These are phyloP conservation scores for Giardia duodenalis DNA, from an alignment of 208 protist genomes.

Conservation along the genomic window DNA sequence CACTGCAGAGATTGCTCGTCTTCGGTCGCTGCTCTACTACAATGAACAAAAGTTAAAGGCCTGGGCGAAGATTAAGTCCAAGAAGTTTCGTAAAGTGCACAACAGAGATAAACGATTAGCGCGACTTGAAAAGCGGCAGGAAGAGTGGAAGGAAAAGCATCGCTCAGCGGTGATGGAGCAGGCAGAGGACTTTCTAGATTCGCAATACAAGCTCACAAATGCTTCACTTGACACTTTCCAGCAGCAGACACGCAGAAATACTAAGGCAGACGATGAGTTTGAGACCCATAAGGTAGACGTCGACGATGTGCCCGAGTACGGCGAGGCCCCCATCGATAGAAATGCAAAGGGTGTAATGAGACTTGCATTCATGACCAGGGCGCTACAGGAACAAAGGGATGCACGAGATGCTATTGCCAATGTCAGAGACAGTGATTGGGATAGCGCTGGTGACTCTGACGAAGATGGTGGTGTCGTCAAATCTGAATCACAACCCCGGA, in stretches of 20 bases:
- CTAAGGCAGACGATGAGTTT: too few relatives aligned
- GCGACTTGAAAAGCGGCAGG: neutral
- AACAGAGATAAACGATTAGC: neutral
- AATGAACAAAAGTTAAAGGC: neutral
- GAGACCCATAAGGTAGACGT: neutral
- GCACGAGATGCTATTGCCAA: too few relatives aligned
- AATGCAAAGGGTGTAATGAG: neutral
- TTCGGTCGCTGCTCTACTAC: neutral
- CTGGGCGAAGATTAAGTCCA: neutral
- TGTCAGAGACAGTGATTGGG: too few relatives aligned
- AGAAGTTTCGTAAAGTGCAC: neutral
- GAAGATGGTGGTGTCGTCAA: too few relatives aligned
- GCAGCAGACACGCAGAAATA: too few relatives aligned
- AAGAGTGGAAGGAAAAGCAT: neutral
- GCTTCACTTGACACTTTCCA: too few relatives aligned
- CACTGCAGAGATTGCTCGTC: neutral
- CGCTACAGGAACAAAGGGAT: neutral
- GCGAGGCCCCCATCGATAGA: neutral
- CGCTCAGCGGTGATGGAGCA: too few relatives aligned
- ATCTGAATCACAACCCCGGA: too few relatives aligned
- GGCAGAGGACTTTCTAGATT: too few relatives aligned
- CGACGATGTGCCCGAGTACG: neutral
- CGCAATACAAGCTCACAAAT: too few relatives aligned
- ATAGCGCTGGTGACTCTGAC: too few relatives aligned
- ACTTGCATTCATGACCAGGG: neutral